These are phyloP conservation scores for Entrophospora sp. DNA, from an alignment of 192 early-diverging fungal genomes.

Conservation along the genomic window DNA sequence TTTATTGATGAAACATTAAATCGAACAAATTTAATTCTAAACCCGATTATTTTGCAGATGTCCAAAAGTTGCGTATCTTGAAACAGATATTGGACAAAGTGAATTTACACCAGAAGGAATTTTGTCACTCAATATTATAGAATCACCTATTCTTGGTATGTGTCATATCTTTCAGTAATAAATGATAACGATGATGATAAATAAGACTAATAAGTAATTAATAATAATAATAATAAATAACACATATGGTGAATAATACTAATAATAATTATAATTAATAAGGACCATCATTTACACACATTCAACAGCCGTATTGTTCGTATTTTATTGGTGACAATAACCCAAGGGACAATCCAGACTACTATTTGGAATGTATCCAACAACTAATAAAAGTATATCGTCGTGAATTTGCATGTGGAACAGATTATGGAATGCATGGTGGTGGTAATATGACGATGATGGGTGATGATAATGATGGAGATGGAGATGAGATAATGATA, in stretches of 20 bases:
- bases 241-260: too few relatives aligned
- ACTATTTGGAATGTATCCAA: slow-evolving; percentile 61
- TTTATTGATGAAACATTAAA: not conserved
- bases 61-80: slow-evolving; percentile 69
- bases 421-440: slow-evolving; percentile 7
- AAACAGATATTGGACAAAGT: slow-evolving; percentile 88
- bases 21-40: slow-evolving; percentile 15
- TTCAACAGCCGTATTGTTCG: slow-evolving; percentile 48
- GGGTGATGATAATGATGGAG: too few relatives aligned
- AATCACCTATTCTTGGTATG: slow-evolving; percentile 49
- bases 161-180: not conserved
- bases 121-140: slow-evolving; percentile 66
- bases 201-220: too few relatives aligned
- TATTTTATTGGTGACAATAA: slow-evolving; percentile 70
- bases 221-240: too few relatives aligned
- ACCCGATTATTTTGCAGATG: slow-evolving; percentile 34
- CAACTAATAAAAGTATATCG: slow-evolving; percentile 55
- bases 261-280: too few relatives aligned
- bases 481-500: too few relatives aligned
- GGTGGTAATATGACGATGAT: too few relatives aligned
- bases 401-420: slow-evolving; percentile 29
- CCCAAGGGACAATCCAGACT: slow-evolving; percentile 73
- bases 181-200: not conserved
- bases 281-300: slow-evolving; percentile 84
- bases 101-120: slow-evolving; percentile 80